Evolutionary conservation across 169 alveolate genomes (phyloP), one percentile per base, ranked within the genome.

Genomic region (Eimeria necatrix): DNA sequence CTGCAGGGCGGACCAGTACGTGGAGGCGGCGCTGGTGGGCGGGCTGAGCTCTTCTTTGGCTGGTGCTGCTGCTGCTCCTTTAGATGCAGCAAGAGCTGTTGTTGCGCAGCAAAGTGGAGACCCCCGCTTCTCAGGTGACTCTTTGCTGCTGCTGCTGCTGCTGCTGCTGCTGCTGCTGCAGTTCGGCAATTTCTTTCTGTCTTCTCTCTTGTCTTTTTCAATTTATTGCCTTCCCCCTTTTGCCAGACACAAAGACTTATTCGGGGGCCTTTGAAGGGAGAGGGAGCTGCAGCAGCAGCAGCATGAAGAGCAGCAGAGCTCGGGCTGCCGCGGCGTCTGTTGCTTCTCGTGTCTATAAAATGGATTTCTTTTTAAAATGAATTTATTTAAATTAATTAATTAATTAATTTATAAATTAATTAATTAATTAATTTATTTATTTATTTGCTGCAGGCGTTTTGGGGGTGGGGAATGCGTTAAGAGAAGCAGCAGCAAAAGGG

Each of bases 11-110:
- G 14, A 10, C 76, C 14, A 64, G 20, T 64, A 20, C 76, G 76
- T 24, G 14, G 76, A 64, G 26, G 76, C 76, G 20, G 76, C 76
- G 5, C 26, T 64, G 14, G 26, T 64, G 8, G 76, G 76, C 5
- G 76, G 41, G 5, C 9, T 64, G 76, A 20, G 41, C 14, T 14
- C 76, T 5, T 10, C 32, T 24, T n/a, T 64, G 9, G 76, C 76
- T 5, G 76, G 76, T 8, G 52, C 52, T 53, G 90, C 56, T 52
- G 90, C 56, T 18, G 2, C 90, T 59, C 90, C 90, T 18, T 12
- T 81, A 16, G 90, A 81, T 26, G 71, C 73, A 48, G 70, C 90
- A 49, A 26, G 74, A 24, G 76, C 76, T 5, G 41, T 64, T 20
- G 76, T 64, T 64, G 76, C 20, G 14, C 76, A 24, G 9, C 76